Conservation (phyloP, 2,329 filamentous ascomycete genomes). For the Stemphylium vesicarium region DNA sequence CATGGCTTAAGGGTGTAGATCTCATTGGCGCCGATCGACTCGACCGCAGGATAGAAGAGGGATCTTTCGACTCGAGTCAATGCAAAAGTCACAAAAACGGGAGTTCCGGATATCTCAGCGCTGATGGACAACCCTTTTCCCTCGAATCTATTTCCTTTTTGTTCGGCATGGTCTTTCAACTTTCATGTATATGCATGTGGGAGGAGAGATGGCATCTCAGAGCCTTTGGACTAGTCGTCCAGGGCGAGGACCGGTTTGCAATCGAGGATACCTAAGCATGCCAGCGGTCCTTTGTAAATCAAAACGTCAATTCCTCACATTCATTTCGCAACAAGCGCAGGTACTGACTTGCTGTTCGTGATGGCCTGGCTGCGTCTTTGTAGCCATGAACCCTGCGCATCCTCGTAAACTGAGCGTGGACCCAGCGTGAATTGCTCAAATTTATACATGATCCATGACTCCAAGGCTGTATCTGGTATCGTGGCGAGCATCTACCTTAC, state of each 20-base stretch:
- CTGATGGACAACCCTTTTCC: slow-evolving; percentile 49
- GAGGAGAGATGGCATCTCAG: slow-evolving; percentile 52
- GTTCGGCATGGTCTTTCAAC: slow-evolving; percentile 47
- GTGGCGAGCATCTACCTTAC: slow-evolving; percentile 27
- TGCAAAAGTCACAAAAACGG: slow-evolving; percentile 49
- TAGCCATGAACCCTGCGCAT: neutral
- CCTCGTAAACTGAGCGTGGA: neutral
- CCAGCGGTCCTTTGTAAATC: slow-evolving; percentile 51
- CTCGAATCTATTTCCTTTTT: slow-evolving; percentile 47
- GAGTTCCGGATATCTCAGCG: slow-evolving; percentile 55
- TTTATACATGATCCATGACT: neutral
- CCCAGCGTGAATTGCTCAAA: neutral
- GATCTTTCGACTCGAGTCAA: slow-evolving; percentile 52
- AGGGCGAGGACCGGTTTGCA: slow-evolving; percentile 51
- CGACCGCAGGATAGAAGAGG: slow-evolving; percentile 54
- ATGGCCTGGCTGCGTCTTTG: neutral
- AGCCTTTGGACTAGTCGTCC: slow-evolving; percentile 46
- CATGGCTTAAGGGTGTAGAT: slow-evolving; percentile 48
- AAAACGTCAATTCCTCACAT: slow-evolving; percentile 45
- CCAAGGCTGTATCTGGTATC: slow-evolving; percentile 5
- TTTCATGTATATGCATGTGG: slow-evolving; percentile 53
- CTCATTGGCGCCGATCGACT: slow-evolving; percentile 51
- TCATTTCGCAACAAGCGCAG: slow-evolving; percentile 21
- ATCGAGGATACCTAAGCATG: slow-evolving; percentile 57
- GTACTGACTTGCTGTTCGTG: neutral